These are phyloP conservation scores for Populus euphratica DNA, from an alignment of 345 rosid genomes.

Conservation along the genomic window DNA sequence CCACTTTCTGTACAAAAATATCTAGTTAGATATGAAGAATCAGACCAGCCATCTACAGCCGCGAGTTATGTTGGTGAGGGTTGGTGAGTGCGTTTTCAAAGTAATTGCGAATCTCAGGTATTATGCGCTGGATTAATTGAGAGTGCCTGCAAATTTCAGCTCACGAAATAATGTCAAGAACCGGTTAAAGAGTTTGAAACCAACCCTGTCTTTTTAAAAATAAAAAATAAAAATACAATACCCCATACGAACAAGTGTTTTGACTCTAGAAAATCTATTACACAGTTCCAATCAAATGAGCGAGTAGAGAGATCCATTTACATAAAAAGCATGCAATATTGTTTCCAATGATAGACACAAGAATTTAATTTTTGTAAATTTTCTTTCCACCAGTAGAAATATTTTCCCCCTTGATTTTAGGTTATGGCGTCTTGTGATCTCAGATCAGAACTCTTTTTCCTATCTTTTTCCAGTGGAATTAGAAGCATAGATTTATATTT, in stretches of 20 bases:
- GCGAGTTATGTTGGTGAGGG: constrained; percentile 53
- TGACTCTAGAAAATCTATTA: not conserved
- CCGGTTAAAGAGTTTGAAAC: not conserved
- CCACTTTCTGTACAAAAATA: constrained; percentile 48
- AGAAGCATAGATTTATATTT: not conserved
- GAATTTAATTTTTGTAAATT: not conserved
- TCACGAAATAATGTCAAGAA: not conserved
- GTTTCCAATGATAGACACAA: not conserved
- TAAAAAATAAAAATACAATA: no score
- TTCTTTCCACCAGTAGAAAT: not conserved
- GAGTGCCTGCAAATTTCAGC: constrained; percentile 40
- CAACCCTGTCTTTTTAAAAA: not conserved
- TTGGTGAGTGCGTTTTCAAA: constrained; percentile 67
- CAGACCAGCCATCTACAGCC: constrained; percentile 46
- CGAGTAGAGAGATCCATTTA: not conserved
- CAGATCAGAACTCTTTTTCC: not conserved
- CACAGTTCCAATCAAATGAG: not conserved
- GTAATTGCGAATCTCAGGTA: constrained; percentile 77
- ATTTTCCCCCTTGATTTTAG: not conserved
- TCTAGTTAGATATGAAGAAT: constrained; percentile 38
- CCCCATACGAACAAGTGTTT: not conserved
- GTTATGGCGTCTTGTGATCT: not conserved
- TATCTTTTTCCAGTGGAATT: not conserved
- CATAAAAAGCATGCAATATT: not conserved
- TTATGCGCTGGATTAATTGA: constrained; percentile 62